A percentile compares a stretch with the other conserved stretches of the same genome.
Evolutionary conservation across 2,329 filamentous ascomycete species (phyloP).

Genomic region (Endoconidiophora polonica): DNA sequence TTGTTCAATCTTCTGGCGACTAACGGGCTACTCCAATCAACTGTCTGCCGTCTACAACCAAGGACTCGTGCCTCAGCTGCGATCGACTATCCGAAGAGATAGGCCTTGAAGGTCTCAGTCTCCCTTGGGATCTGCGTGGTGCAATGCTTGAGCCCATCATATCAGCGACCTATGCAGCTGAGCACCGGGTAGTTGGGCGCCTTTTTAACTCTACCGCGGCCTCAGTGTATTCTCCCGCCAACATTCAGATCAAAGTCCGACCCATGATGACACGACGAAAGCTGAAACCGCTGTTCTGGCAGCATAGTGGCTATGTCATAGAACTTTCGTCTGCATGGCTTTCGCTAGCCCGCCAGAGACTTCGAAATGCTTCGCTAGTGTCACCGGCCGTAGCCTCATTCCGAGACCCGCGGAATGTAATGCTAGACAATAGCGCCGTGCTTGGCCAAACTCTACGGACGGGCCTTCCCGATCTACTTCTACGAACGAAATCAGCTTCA

Average conservation of each 20-base stretch:
- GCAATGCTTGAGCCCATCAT: conserved; percentile 13
- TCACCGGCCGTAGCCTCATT: background rate
- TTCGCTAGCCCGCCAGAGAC: conserved; percentile 1
- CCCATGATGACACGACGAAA: conserved; percentile 2
- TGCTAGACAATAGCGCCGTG: background rate
- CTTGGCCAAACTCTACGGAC: background rate
- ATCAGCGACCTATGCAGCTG: conserved; percentile 2
- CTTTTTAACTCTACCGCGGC: conserved; percentile 8
- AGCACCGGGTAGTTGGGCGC: conserved; percentile 6
- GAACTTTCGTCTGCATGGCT: conserved; percentile 12
- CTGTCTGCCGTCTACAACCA: too few species aligned
- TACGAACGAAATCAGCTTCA: background rate
- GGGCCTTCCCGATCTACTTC: background rate
- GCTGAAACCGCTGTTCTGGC: conserved; percentile 11
- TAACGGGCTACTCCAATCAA: too few species aligned
- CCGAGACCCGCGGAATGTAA: background rate
- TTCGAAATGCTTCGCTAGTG: background rate
- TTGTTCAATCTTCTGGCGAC: too few species aligned
- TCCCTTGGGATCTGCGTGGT: background rate
- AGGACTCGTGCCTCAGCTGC: too few species aligned
- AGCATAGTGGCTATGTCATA: conserved; percentile 10
- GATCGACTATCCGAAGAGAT: too few species aligned
- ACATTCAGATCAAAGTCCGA: background rate
- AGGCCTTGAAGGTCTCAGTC: too few species aligned
- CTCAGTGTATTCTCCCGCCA: conserved; percentile 5